Conservation (phyloP, 148 eudicot species). For the Camellia granthamiana region DNA sequence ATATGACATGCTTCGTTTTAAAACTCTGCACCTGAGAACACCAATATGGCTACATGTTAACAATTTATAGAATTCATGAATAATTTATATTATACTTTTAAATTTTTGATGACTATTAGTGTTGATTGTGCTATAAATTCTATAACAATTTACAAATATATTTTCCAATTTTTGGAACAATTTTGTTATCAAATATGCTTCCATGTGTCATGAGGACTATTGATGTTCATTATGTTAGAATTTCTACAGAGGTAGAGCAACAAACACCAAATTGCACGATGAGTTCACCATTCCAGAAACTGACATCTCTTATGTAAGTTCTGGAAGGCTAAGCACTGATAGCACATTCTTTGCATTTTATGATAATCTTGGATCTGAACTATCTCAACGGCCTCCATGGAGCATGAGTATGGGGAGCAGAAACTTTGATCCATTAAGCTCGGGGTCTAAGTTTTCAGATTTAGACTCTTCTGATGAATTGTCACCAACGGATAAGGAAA, state of each 20-base stretch:
- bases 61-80: too few species aligned
- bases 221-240: background rate
- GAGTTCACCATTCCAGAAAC: slow-evolving; percentile 13
- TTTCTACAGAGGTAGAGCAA: background rate
- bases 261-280: background rate
- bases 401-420: background rate
- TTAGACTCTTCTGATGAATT: background rate
- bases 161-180: too few species aligned
- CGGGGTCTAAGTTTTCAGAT: background rate
- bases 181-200: background rate
- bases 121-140: too few species aligned
- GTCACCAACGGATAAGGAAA: background rate
- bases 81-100: too few species aligned
- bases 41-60: too few species aligned
- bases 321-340: slow-evolving; percentile 19
- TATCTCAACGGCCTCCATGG: background rate
- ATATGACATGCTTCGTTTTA: too few species aligned
- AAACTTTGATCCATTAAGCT: background rate
- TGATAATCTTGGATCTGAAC: slow-evolving; percentile 12
- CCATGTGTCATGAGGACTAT: background rate
- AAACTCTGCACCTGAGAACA: too few species aligned
- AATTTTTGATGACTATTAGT: too few species aligned
- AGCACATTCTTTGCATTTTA: slow-evolving; percentile 12
- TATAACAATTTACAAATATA: too few species aligned
- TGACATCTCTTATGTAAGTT: slow-evolving; percentile 13